Evolutionary conservation across 805 yeast species (phyloP), one percentile per base, ranked within the genome.

Genomic region (Metschnikowia henanensis): DNA sequence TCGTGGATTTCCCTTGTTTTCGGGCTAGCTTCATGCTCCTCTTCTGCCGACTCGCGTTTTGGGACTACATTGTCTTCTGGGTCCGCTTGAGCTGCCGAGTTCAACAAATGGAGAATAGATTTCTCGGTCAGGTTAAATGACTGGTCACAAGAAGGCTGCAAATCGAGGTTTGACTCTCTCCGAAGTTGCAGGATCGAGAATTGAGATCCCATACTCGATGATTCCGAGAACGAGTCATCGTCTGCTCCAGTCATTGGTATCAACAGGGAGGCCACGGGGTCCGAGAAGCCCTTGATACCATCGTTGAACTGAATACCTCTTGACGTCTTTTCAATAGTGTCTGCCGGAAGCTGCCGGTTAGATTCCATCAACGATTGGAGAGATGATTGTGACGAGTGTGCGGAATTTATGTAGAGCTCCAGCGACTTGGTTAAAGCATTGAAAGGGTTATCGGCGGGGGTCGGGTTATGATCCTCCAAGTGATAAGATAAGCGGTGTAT

Each of bases 271-370:
- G 71, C 73, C 41, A 66, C 39, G 19, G 62, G 61, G 48, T 70
- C 72, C 2, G 73, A 53, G 30, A 71, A 68, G 1, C 75, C 76
- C 45, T 67, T 66, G 29, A 71, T 68, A 3, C 76, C 76, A 47
- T 70, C 75, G 45, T 66, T 66, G 38, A 71, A 53, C 47, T 65
- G 60, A 2, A 70, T 49, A 2, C 73, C 71, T 23, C 50, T 47
- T 12, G 57, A 52, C 16, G 38, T 41, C 10, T 26, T 43, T 21
- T 34, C 47, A 28, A 49, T 45, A 2, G 29, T 13, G 16, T 45
- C 45, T 13, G 54, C 45, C 18, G 46, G 35, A 23, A 52, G 46
- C 13, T 48, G 50, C 19, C 55, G 37, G 30, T 58, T 59, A 12
- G 53, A 41, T 20, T 55, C 52, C 8, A 57, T 35, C 20, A 59